A percentile compares a stretch with the other conserved stretches of the same genome.
Conservation (phyloP, 2,329 filamentous ascomycete species). For the Cadophora gregata region DNA sequence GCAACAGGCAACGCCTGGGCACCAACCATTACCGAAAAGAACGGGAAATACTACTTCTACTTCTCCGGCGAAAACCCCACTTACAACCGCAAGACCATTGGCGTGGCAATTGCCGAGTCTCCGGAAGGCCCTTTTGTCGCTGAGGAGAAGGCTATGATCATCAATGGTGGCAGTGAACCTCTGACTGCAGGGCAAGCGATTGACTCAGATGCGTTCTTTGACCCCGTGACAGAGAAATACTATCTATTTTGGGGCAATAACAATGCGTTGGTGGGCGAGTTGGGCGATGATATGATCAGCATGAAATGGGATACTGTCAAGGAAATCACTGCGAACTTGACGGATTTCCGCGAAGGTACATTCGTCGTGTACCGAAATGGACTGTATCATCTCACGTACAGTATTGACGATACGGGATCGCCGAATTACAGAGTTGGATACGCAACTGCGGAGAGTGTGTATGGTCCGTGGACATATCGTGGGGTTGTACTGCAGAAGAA, state of each 20-base stretch:
- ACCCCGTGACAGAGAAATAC: slow-evolving; percentile 14
- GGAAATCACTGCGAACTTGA: slow-evolving; percentile 18
- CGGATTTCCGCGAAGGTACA: slow-evolving; percentile 15
- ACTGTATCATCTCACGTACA: slow-evolving; percentile 22
- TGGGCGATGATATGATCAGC: slow-evolving; percentile 10
- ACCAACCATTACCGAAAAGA: slow-evolving; percentile 16
- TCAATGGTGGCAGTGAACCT: slow-evolving; percentile 14
- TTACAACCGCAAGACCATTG: slow-evolving; percentile 21
- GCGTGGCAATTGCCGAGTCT: slow-evolving; percentile 8
- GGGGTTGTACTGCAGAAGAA: slow-evolving; percentile 21
- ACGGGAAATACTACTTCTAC: slow-evolving; percentile 22
- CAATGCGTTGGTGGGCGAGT: slow-evolving; percentile 13
- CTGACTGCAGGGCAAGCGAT: slow-evolving; percentile 18
- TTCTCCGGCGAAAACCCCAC: slow-evolving; percentile 19
- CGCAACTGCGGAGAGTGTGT: neutral
- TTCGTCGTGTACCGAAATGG: slow-evolving; percentile 19
- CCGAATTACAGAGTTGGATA: slow-evolving; percentile 20
- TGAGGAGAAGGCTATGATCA: slow-evolving; percentile 17
- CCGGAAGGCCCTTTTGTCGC: slow-evolving; percentile 17
- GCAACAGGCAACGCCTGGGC: slow-evolving; percentile 22
- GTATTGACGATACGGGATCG: slow-evolving; percentile 19
- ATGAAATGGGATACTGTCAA: slow-evolving; percentile 20
- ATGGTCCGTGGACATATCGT: slow-evolving; percentile 17
- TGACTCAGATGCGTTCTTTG: slow-evolving; percentile 13
- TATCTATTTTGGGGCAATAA: slow-evolving; percentile 23